phyloP scores from a whole-genome alignment of 2,329 filamentous ascomycete species.

The Diplodia mutila region DNA sequence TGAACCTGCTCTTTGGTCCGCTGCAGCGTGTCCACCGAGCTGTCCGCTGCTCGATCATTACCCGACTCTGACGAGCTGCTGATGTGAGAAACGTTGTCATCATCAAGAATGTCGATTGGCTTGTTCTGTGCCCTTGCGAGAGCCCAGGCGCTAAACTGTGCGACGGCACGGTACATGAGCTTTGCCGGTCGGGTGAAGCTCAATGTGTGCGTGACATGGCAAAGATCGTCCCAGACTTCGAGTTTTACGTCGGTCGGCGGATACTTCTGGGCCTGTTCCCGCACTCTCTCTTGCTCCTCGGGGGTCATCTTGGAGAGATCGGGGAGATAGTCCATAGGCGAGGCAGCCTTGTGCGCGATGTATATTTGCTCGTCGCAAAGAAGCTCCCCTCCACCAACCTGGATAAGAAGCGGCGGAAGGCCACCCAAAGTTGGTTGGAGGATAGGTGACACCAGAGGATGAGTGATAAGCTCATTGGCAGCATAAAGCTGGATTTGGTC shows the following conservation, averaged over 20 bases:
- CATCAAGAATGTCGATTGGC: constrained; percentile 78
- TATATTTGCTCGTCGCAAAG: constrained; percentile 95
- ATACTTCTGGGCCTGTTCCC: constrained; percentile 71
- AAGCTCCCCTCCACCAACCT: constrained; percentile 86
- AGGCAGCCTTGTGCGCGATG: constrained; percentile 89
- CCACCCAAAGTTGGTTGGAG: constrained; percentile 89
- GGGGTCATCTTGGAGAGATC: constrained; percentile 34
- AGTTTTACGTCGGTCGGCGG: constrained; percentile 88
- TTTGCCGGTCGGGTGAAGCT: constrained; percentile 96
- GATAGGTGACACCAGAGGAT: constrained; percentile 87
- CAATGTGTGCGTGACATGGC: constrained; percentile 89
- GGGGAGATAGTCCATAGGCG: constrained; percentile 77
- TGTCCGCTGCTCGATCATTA: constrained; percentile 20
- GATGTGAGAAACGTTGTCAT: constrained; percentile 76
- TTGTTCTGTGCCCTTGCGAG: constrained; percentile 79
- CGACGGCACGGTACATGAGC: constrained; percentile 89
- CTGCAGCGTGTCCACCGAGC: constrained; percentile 29
- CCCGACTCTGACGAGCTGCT: constrained; percentile 55
- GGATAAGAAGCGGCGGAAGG: constrained; percentile 81
- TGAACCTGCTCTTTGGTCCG: background rate
- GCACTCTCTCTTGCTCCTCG: constrained; percentile 55
- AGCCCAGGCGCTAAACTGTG: constrained; percentile 92
- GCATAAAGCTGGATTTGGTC: constrained; percentile 92
- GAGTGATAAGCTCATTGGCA: constrained; percentile 80
- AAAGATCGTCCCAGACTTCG: constrained; percentile 94